Evolutionary conservation across 306 rosid genomes (phyloP), one percentile per base, ranked within the genome.

Genomic region (Cucumis hystrix): DNA sequence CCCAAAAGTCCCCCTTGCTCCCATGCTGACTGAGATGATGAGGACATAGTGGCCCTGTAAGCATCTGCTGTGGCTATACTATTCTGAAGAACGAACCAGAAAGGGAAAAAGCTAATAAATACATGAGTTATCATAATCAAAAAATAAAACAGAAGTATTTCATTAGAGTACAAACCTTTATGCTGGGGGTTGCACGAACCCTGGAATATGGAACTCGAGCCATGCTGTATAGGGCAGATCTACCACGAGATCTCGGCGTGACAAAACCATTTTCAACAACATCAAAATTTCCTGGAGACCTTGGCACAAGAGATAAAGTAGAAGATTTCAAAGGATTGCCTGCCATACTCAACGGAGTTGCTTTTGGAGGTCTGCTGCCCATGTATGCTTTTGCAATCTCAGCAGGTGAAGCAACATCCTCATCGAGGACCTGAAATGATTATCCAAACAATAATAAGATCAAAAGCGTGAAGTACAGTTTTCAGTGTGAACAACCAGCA

Each of bases 301-400:
- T 80, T 17, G 91, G 92, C 82, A 84, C 82, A 81, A 84, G 79
- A 15, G 98, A 87, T 81, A 78, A 75, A 25, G 49, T n/a, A 8
- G 87, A 78, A 25, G 87, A 83, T 58, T 84, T 92, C 49, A 79
- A 78, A 62, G 83, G 84, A 81, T 83, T 74, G 79, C 83, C 85
- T 13, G 86, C 89, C 66, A 84, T 80, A 85, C 77, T 80, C 77
- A 89, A 74, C 17, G 97, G 87, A 52, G 92, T 90, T 66, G 78
- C 84, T 68, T 84, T 89, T 62, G 86, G 83, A 79, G 91, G 87
- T 88, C 93, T 91, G 82, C 84, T 83, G 72, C 89, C 97, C 99
- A 95, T 95, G 88, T 87, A 95, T 21, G 97, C 90, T 82, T 92
- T 95, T 71, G 99, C 99, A 74, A 90, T 89, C 88, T 86, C 92